phyloP scores from a whole-genome alignment of 2,329 filamentous ascomycete genomes.

The Teratosphaeria pseudoeucalypti region DNA sequence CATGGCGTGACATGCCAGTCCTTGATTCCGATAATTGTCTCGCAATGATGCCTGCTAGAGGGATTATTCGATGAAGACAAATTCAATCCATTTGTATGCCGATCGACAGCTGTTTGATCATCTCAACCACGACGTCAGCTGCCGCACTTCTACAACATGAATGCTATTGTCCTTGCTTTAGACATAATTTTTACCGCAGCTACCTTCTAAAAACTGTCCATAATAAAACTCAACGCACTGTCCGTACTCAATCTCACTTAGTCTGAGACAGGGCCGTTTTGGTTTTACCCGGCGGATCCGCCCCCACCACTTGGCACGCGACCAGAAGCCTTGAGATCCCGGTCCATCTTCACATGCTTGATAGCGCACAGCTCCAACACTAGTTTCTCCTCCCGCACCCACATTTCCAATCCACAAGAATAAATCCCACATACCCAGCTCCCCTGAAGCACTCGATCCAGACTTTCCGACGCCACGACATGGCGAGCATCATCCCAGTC shows the following conservation, averaged over 20 bases:
- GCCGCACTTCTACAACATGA: background rate
- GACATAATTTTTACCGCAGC: background rate
- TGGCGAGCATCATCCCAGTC: slow-evolving; percentile 48
- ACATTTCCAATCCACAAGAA: background rate
- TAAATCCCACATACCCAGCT: background rate
- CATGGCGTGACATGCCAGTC: too few relatives aligned
- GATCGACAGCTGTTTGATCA: too few relatives aligned
- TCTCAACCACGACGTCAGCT: too few relatives aligned
- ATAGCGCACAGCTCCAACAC: background rate
- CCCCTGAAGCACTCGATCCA: background rate
- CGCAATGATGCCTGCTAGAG: too few relatives aligned
- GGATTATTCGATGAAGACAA: too few relatives aligned
- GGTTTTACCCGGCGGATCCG: background rate
- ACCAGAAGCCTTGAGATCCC: background rate
- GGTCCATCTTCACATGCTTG: background rate
- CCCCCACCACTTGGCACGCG: background rate
- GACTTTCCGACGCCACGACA: background rate
- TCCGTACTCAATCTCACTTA: background rate
- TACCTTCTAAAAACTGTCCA: background rate
- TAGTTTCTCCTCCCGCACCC: background rate
- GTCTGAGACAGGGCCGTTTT: background rate
- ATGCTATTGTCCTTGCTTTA: background rate
- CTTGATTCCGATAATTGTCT: too few relatives aligned
- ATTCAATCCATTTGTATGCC: too few relatives aligned
- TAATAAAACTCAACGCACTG: background rate